Percentiles rank a stretch among this genome's conserved stretches.
phyloP scores from a whole-genome alignment of 768 basidiomycete species.

The Leccinum barrowsii region DNA sequence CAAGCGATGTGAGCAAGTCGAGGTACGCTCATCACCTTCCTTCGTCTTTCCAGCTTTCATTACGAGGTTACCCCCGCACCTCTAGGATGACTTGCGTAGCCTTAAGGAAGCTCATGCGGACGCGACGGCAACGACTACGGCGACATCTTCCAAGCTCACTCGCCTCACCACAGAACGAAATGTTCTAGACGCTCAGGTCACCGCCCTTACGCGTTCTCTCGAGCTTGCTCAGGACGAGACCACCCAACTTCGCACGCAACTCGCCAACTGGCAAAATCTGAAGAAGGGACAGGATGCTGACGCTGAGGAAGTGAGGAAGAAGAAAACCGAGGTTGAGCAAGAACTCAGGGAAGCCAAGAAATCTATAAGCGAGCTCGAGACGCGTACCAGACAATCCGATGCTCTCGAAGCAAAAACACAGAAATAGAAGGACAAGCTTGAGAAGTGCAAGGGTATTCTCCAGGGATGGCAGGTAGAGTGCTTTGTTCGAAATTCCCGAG shows the following conservation, averaged over 20 bases:
- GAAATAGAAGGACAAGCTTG: constrained; percentile 41
- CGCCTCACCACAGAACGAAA: constrained; percentile 58
- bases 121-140: constrained; percentile 43
- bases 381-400: constrained; percentile 20
- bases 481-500: background rate
- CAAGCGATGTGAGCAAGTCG: constrained; percentile 42
- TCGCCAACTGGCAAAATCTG: constrained; percentile 65
- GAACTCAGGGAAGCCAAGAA: constrained; percentile 46
- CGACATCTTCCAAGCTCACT: constrained; percentile 50
- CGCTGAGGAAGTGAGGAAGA: constrained; percentile 50
- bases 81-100: constrained; percentile 37
- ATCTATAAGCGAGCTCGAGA: constrained; percentile 29
- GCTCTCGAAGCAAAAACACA: constrained; percentile 37
- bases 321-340: constrained; percentile 54
- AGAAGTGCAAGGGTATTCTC: constrained; percentile 40
- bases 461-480: constrained; percentile 46
- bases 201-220: constrained; percentile 53
- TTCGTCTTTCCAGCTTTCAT: background rate
- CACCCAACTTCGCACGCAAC: constrained; percentile 55
- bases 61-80: background rate
- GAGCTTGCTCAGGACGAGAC: constrained; percentile 57
- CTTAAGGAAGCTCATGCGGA: constrained; percentile 51
- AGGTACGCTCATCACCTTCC: constrained; percentile 35
- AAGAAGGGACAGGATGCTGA: constrained; percentile 64
- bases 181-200: constrained; percentile 46